These are phyloP conservation scores for Clathrus columnatus DNA, from an alignment of 768 basidiomycete species.

Conservation along the genomic window DNA sequence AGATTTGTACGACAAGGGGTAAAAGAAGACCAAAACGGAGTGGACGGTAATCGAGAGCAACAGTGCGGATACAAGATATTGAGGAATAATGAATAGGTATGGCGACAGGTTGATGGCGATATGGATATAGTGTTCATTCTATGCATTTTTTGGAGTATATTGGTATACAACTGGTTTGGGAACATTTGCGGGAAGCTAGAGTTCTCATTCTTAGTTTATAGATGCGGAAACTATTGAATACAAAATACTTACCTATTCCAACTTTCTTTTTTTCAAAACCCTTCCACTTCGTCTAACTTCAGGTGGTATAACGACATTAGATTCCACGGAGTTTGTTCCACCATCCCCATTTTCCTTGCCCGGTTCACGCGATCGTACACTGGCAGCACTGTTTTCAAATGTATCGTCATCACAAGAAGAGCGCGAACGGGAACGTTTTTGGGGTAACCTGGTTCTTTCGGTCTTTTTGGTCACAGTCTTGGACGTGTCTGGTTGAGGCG, in stretches of 20 bases:
- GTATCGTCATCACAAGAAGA: not conserved
- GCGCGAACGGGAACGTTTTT: not conserved
- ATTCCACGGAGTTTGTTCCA: no score
- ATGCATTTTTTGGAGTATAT: not conserved
- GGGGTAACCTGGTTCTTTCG: not conserved
- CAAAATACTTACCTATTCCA: not conserved
- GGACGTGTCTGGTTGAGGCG: not conserved
- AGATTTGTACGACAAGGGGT: not conserved
- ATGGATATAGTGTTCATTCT: not conserved
- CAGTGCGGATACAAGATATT: not conserved
- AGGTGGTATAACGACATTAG: not conserved
- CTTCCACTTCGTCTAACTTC: not conserved
- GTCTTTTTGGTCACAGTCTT: not conserved
- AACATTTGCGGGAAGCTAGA: not conserved
- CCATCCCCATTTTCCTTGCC: no score
- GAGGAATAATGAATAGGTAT: not conserved
- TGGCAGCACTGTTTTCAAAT: not conserved
- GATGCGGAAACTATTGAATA: not conserved
- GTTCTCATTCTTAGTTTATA: not conserved
- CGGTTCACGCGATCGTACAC: no score
- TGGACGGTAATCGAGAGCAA: not conserved
- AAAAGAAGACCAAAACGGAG: not conserved
- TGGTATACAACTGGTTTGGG: not conserved
- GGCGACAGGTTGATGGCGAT: not conserved
- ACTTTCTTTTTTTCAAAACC: not conserved